Evolutionary conservation across 257 asterid species (phyloP).

Genomic region (Solanum lycopersicoides): DNA sequence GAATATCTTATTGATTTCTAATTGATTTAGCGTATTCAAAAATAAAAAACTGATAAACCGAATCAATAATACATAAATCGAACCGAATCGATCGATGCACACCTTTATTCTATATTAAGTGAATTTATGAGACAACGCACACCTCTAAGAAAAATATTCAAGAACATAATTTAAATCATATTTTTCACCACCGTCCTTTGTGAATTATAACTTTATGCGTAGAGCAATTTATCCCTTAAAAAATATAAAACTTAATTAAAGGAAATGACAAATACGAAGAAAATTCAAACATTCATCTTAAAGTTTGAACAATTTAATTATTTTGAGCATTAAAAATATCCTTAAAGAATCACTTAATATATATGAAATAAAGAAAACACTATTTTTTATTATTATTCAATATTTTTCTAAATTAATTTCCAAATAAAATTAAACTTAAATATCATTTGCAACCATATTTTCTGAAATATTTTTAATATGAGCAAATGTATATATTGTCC

Average conservation of each 20-base stretch:
- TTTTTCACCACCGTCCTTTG: not conserved
- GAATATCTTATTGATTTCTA: too few relatives aligned
- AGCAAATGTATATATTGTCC: not conserved
- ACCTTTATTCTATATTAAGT: too few relatives aligned
- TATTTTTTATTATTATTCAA: not conserved
- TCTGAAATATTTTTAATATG: not conserved
- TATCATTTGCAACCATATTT: not conserved
- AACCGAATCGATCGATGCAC: too few relatives aligned
- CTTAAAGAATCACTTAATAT: not conserved
- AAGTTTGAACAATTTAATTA: not conserved
- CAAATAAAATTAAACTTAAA: not conserved
- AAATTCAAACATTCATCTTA: not conserved
- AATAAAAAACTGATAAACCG: too few relatives aligned
- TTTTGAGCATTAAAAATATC: rapidly evolving
- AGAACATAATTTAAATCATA: not conserved
- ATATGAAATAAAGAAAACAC: too few relatives aligned
- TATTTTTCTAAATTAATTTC: not conserved
- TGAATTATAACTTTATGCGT: too few relatives aligned
- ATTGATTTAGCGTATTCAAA: too few relatives aligned
- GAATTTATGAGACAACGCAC: too few relatives aligned
- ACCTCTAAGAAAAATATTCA: not conserved
- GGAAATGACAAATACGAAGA: not conserved
- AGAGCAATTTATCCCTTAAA: too few relatives aligned
- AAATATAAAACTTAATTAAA: not conserved
- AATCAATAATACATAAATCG: too few relatives aligned